Conservation (phyloP, 129 eudicot species). For the Logfia minima region DNA sequence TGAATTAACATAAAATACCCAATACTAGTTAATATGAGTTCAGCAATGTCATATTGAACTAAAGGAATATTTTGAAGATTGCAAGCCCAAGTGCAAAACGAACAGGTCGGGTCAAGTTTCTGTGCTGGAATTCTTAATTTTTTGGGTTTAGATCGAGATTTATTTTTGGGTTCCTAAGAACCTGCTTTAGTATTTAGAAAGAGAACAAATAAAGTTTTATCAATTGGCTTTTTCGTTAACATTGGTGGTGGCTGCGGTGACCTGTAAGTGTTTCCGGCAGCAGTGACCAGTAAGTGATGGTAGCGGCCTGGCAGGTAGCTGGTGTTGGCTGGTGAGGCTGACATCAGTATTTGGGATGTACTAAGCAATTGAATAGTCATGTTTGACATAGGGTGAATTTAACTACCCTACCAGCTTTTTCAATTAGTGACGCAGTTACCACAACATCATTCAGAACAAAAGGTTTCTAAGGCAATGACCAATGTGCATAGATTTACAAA, state of each 20-base stretch:
- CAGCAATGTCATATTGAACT: conserved; percentile 9
- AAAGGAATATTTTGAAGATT: not conserved
- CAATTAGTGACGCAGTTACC: not conserved
- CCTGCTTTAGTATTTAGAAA: not conserved
- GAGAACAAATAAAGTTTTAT: too few relatives aligned
- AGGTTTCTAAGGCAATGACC: too few relatives aligned
- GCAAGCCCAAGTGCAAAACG: not conserved
- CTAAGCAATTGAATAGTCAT: too few relatives aligned
- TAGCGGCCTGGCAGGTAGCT: too few relatives aligned
- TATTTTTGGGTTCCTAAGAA: not conserved
- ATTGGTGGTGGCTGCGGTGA: too few relatives aligned
- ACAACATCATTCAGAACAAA: not conserved
- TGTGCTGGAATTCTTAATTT: not conserved
- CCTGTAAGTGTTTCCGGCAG: too few relatives aligned
- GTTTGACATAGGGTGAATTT: too few relatives aligned
- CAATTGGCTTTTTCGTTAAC: too few relatives aligned
- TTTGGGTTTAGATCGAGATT: not conserved
- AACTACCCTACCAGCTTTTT: too few relatives aligned
- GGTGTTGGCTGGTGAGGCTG: too few relatives aligned
- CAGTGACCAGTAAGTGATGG: too few relatives aligned
- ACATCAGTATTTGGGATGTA: too few relatives aligned
- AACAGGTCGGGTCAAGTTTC: not conserved
- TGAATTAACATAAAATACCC: not conserved
- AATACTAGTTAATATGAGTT: not conserved
- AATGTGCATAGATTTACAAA: not conserved